Base-by-base conservation (phyloP, 2,329 filamentous ascomycete genomes). In the Fusarium virguliforme region DNA sequence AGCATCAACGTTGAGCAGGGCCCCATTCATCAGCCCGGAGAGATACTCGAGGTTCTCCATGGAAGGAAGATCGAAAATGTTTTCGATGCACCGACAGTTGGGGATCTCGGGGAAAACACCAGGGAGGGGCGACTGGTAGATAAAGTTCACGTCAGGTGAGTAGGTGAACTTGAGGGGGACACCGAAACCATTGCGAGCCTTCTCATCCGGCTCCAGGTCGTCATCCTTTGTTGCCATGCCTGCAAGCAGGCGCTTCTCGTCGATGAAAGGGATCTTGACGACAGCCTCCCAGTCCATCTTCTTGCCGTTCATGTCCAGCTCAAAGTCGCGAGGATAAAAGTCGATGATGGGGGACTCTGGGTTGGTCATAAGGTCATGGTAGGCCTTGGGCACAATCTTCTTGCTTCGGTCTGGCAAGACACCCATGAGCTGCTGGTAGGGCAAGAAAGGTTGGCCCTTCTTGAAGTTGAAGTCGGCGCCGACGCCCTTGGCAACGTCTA, bases 271-370 rank as follows among this genome's bases (percentile, higher is more conserved):
- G 77, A 99, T 99, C 82, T 98, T 99, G 71, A 99, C 94, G 38
- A 99, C 95, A 30, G 96, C 96, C 79, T 99, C 96, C 96, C 96
- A 99, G 71, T 99, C 97, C 92, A 97, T 97, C 84, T 97, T 99
- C 85, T 99, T 99, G 65, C 96, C 97, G 75, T 99, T 98, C 96
- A 99, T 98, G 79, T 99, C 97, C 41, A 99, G 86, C 72, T 97
- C 94, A 77, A 99, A 99, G 76, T 99, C 96, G 75, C 95, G 89
- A 3, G 96, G 96, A 77, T 99, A 99, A 80, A 99, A 99, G 79
- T 99, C 96, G 77, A 97, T 92, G 79, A 99, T 99, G 2, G 96
- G 94, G 15, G 95, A 98, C 15, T 92, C 89, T 2, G 92, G 87
- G 61, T 93, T 93, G 2, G 94, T 98, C 96, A 99, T 99, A 54